A percentile compares a stretch with the other conserved stretches of the same genome.
These are phyloP conservation scores for Eucalyptus marginata DNA, from an alignment of 345 rosid genomes.

Conservation along the genomic window DNA sequence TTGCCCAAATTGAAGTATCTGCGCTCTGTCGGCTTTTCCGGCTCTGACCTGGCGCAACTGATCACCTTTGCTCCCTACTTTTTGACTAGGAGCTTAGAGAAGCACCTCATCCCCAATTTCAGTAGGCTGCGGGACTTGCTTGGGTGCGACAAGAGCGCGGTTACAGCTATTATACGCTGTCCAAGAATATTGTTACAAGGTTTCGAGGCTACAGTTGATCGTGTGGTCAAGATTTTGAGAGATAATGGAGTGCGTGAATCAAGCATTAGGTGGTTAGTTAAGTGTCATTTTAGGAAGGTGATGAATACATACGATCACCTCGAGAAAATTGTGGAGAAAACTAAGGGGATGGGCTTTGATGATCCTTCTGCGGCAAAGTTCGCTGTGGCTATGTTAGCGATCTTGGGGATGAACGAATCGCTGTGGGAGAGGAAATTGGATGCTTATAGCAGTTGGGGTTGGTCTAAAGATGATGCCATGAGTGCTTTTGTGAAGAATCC, in stretches of 20 bases:
- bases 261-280: neutral
- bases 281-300: neutral
- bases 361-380: neutral
- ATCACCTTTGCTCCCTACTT: neutral
- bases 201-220: neutral
- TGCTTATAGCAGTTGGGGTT: neutral
- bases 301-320: neutral
- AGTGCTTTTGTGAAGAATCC: neutral
- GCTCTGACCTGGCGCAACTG: neutral
- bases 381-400: neutral
- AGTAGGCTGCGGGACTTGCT: neutral
- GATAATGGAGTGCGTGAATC: slow-evolving; percentile 6
- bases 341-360: slow-evolving; percentile 2
- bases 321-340: neutral
- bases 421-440: neutral
- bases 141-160: neutral
- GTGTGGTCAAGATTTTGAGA: neutral
- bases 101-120: neutral
- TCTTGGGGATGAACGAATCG: neutral
- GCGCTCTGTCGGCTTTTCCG: slow-evolving; percentile 11
- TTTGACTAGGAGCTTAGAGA: neutral
- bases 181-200: neutral
- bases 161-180: neutral
- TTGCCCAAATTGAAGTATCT: slow-evolving; percentile 24
- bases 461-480: neutral